A percentile compares a stretch with the other conserved stretches of the same genome.
Evolutionary conservation across 192 early-diverging fungal genomes (phyloP).

Genomic region (Dissophora ornata): DNA sequence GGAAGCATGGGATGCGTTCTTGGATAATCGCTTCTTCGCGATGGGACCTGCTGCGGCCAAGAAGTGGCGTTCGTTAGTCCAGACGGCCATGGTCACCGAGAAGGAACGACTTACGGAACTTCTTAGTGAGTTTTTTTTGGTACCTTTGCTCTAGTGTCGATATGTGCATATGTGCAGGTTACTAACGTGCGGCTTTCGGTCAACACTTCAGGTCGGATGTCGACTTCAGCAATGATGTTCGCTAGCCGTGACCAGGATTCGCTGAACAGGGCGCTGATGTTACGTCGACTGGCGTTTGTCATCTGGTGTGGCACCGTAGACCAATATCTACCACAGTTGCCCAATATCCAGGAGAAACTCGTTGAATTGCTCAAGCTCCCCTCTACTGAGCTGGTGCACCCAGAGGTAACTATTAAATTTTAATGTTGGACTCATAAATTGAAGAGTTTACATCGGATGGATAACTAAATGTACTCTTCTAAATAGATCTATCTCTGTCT

Average conservation of each 20-base stretch:
- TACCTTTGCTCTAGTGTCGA: too few species aligned
- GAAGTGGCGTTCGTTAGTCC: slow-evolving; percentile 78
- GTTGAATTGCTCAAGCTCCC: slow-evolving; percentile 86
- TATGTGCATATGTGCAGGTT: too few species aligned
- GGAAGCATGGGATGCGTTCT: slow-evolving; percentile 83
- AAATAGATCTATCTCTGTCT: slow-evolving; percentile 82
- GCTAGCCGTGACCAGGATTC: slow-evolving; percentile 87
- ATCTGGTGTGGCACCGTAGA: slow-evolving; percentile 78
- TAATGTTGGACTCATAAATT: too few species aligned
- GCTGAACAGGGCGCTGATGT: slow-evolving; percentile 67
- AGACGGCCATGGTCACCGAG: slow-evolving; percentile 76
- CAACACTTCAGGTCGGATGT: slow-evolving; percentile 64
- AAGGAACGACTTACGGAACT: slow-evolving; percentile 83
- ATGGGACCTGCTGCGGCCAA: slow-evolving; percentile 63
- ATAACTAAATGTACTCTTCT: too few species aligned
- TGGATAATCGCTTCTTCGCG: slow-evolving; percentile 76
- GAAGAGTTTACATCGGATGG: too few species aligned
- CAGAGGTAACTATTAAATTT: too few species aligned
- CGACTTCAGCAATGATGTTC: slow-evolving; percentile 81
- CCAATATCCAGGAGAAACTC: slow-evolving; percentile 86
- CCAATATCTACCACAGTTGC: slow-evolving; percentile 83
- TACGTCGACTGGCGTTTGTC: slow-evolving; percentile 85
- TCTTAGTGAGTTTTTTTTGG: slow-evolving; percentile 58
- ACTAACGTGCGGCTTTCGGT: too few species aligned
- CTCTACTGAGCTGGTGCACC: slow-evolving; percentile 75